Evolutionary conservation across 2,329 filamentous ascomycete genomes (phyloP).

Genomic region (Hortaea sp.): DNA sequence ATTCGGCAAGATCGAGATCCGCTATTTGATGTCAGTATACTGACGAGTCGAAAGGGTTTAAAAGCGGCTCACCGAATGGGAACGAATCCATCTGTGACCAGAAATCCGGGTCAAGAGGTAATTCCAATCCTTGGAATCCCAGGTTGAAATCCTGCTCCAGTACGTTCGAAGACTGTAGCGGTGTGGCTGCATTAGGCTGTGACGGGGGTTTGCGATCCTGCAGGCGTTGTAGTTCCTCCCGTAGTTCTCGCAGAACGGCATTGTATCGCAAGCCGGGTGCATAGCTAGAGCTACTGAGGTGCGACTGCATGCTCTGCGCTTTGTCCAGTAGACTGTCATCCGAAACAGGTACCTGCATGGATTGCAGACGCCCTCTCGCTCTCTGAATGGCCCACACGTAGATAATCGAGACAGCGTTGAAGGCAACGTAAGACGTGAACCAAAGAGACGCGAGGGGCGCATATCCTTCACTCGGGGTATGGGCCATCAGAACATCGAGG

Average conservation of each 20-base stretch:
- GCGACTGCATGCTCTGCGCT: conserved; percentile 39
- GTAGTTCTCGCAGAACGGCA: conserved; percentile 44
- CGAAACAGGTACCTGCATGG: conserved; percentile 1
- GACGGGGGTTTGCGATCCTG: background rate
- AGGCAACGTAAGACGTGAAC: conserved; percentile 46
- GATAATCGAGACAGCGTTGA: conserved; percentile 44
- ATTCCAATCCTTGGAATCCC: conserved; percentile 7
- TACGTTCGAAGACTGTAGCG: background rate
- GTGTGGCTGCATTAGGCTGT: background rate
- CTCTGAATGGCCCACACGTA: conserved; percentile 46
- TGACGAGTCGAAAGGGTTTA: too few species aligned
- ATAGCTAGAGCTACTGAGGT: conserved; percentile 33
- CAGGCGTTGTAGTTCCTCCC: conserved; percentile 30
- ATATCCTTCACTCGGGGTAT: conserved; percentile 24
- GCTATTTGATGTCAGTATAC: too few species aligned
- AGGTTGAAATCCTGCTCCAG: background rate
- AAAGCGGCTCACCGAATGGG: conserved; percentile 13
- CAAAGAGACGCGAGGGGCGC: conserved; percentile 39
- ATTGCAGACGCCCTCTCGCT: conserved; percentile 12
- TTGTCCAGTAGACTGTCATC: conserved; percentile 28
- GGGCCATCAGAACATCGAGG: conserved; percentile 33
- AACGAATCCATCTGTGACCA: conserved; percentile 22
- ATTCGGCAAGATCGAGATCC: too few species aligned
- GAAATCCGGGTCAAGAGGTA: conserved; percentile 19
- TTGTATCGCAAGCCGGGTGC: conserved; percentile 41